phyloP scores from a whole-genome alignment of 179 eudicot genomes.

The Nepenthes alata region DNA sequence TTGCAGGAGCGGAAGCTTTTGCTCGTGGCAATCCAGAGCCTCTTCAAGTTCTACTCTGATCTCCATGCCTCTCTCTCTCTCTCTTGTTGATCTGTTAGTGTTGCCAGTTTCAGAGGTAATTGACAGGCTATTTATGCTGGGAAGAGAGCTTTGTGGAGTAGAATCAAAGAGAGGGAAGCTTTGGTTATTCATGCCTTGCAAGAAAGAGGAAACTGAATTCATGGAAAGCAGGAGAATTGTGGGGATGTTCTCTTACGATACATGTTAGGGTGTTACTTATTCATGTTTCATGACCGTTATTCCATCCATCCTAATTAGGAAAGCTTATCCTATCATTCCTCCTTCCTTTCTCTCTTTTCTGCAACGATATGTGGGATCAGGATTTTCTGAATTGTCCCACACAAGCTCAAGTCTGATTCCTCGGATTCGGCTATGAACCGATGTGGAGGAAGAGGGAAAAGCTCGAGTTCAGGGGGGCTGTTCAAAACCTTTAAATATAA shows the following conservation, averaged over 20 bases:
- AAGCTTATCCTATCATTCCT: too few species aligned
- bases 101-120: too few species aligned
- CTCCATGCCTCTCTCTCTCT: conserved; percentile 20
- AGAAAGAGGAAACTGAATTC: conserved; percentile 35
- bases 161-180: conserved; percentile 23
- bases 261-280: background rate
- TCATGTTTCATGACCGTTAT: background rate
- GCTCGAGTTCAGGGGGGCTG: too few species aligned
- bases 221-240: conserved; percentile 12
- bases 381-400: too few species aligned
- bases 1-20: conserved; percentile 41
- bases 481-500: too few species aligned
- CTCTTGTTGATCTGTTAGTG: background rate
- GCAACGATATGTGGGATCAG: too few species aligned
- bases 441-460: too few species aligned
- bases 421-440: too few species aligned
- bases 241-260: background rate
- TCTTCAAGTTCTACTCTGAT: conserved; percentile 21
- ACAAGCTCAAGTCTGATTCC: too few species aligned
- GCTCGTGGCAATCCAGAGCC: conserved; percentile 14
- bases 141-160: conserved; percentile 10
- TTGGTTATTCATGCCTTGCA: conserved; percentile 40
- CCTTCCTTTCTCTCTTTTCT: too few species aligned
- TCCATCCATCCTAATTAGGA: too few species aligned
- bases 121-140: background rate